These are phyloP conservation scores for Eryngium alpinum DNA, from an alignment of 140 eudicot genomes.

Conservation along the genomic window DNA sequence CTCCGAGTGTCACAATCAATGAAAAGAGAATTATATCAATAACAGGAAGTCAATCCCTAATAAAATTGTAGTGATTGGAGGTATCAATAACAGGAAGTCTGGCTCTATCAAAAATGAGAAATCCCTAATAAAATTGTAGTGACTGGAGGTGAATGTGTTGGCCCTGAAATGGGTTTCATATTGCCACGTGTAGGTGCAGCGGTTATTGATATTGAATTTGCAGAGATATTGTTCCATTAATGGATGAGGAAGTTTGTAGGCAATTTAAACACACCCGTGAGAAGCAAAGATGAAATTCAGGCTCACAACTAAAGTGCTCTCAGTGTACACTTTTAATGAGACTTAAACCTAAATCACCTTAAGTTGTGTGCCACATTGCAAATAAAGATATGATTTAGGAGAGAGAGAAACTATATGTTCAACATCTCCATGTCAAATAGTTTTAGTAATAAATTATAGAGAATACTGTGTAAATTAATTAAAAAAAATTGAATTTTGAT, in stretches of 20 bases:
- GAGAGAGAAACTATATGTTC: neutral
- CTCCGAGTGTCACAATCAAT: conserved; percentile 74
- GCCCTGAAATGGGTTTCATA: conserved; percentile 81
- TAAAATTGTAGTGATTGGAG: conserved; percentile 39
- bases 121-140: conserved; percentile 19
- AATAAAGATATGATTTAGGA: no score
- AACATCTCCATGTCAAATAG: neutral
- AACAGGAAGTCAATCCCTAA: conserved; percentile 77
- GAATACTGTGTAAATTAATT: neutral
- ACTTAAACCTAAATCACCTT: no score
- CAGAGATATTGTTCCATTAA: conserved; percentile 69
- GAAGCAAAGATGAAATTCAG: conserved; percentile 81
- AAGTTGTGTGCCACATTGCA: no score
- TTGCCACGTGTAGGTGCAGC: conserved; percentile 85
- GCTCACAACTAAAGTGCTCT: conserved; percentile 73
- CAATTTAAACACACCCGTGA: conserved; percentile 63
- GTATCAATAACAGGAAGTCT: conserved; percentile 31
- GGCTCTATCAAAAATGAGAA: conserved; percentile 1
- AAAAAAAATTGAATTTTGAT: no score
- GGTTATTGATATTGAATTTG: conserved; percentile 74
- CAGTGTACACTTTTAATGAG: conserved; percentile 17
- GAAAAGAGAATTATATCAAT: conserved; percentile 64
- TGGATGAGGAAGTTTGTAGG: conserved; percentile 30
- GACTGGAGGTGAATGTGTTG: conserved; percentile 81
- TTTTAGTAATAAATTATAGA: neutral